Evolutionary conservation across 129 eudicot species (phyloP), one percentile per base, ranked within the genome.

Genomic region (Flaveria bidentis): DNA sequence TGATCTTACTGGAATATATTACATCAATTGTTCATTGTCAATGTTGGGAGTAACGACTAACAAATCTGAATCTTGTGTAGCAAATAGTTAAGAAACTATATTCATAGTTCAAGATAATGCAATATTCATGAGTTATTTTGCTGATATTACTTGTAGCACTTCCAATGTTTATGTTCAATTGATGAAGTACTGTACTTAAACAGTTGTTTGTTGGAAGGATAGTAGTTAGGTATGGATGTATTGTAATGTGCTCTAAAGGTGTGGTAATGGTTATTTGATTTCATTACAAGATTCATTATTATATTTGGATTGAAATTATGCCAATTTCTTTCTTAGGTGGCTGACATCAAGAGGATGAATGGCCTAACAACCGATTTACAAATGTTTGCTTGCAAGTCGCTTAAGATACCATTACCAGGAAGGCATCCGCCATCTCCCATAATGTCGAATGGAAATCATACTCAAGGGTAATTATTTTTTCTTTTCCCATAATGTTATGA

Each of bases 311-410:
- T 42, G 18, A 33, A 3, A 65, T 17, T 25, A 53, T 82, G 22
- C 9, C 53, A 18, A 18, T 77, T 57, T 47, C 39, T 4, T 11
- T 69, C 5, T 76, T 76, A 94, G 98, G 98, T 94, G 71, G 82
- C 97, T 68, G 98, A 91, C 74, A 79, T 94, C 53, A 91, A 91
- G 86, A 91, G 77, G 91, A 67, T 91, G 78, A 94, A 94, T 77
- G 90, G 96, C 20, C 73, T 91, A 65, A 88, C 88, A 56, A 76
- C 98, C 0, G 98, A 94, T 81, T 79, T 87, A 47, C 98, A 94
- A 84, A 94, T 94, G 97, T 94, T 94, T 85, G 91, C 91, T 57
- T 85, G 78, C 69, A 91, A 89, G 89, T 82, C 96, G 9, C 91
- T 94, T 17, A 81, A 84, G 30, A 94, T 94, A 84, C 98, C 98